Conservation (phyloP, 2,329 filamentous ascomycete species). For the Tolypocladium ovalisporum region DNA sequence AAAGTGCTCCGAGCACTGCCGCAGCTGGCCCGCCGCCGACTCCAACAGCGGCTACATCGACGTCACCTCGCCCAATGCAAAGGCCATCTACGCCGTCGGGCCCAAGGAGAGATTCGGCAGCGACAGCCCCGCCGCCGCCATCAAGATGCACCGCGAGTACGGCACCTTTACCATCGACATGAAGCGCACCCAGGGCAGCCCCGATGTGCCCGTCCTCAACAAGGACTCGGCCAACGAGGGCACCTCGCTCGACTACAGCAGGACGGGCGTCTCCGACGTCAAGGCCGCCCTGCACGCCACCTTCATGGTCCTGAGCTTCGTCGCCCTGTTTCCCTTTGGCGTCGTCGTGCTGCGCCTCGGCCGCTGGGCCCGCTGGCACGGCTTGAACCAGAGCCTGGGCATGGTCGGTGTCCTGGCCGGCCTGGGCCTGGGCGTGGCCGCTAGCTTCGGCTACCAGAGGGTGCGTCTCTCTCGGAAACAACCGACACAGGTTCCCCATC, state of each 20-base stretch:
- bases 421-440: constrained; percentile 38
- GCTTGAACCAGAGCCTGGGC: constrained; percentile 38
- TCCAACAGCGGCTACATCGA: constrained; percentile 33
- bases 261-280: constrained; percentile 22
- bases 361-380: constrained; percentile 43
- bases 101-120: constrained; percentile 31
- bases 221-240: constrained; percentile 22
- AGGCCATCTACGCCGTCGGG: constrained; percentile 47
- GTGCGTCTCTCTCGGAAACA: constrained; percentile 28
- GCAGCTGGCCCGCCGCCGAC: constrained; percentile 30
- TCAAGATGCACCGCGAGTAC: constrained; percentile 41
- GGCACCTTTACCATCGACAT: constrained; percentile 47
- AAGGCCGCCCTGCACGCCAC: constrained; percentile 32
- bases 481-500: not conserved
- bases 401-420: constrained; percentile 37
- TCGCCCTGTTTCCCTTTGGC: constrained; percentile 45
- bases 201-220: constrained; percentile 28
- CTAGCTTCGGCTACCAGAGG: constrained; percentile 42
- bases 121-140: constrained; percentile 28
- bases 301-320: constrained; percentile 45
- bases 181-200: constrained; percentile 33
- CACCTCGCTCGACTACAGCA: constrained; percentile 19
- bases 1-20: constrained; percentile 38
- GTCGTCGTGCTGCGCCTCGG: constrained; percentile 40
- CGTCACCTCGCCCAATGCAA: constrained; percentile 31